phyloP scores from a whole-genome alignment of 2,329 filamentous ascomycete genomes.

The Fusarium sp. region DNA sequence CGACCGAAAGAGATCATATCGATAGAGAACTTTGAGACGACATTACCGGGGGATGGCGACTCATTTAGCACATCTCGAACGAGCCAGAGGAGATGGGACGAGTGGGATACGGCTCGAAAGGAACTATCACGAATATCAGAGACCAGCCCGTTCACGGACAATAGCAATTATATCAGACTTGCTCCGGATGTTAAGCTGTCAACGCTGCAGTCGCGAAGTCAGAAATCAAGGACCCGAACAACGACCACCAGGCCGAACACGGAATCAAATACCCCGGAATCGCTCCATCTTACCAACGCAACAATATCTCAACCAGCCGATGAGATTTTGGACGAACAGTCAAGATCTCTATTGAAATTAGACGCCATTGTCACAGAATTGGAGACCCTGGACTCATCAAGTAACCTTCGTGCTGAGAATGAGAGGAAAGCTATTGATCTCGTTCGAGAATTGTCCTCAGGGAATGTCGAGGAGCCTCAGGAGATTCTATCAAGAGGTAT shows the following conservation, averaged over 20 bases:
- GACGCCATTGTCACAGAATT: conserved; percentile 29
- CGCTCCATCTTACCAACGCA: background rate
- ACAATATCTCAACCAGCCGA: background rate
- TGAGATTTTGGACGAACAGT: background rate
- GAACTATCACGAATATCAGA: conserved; percentile 41
- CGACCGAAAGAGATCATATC: conserved; percentile 9
- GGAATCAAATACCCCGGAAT: background rate
- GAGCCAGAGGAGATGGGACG: conserved; percentile 40
- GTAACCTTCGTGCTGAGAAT: background rate
- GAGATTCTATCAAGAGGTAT: conserved; percentile 34
- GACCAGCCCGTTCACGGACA: conserved; percentile 26
- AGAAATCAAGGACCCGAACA: background rate
- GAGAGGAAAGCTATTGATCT: conserved; percentile 30
- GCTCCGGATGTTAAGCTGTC: conserved; percentile 23
- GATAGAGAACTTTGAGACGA: conserved; percentile 19
- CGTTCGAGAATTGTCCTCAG: conserved; percentile 33
- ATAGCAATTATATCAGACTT: conserved; percentile 31
- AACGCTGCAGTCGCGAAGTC: conserved; percentile 1
- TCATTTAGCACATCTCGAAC: conserved; percentile 10
- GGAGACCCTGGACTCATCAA: conserved; percentile 4
- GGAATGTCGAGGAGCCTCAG: conserved; percentile 23
- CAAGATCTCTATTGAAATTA: conserved; percentile 3
- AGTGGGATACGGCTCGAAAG: conserved; percentile 44
- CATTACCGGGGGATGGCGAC: background rate
- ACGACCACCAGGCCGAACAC: background rate